Evolutionary conservation across 1,139 yeast genomes (phyloP).

Genomic region (Protomyces lactucae-debilis): DNA sequence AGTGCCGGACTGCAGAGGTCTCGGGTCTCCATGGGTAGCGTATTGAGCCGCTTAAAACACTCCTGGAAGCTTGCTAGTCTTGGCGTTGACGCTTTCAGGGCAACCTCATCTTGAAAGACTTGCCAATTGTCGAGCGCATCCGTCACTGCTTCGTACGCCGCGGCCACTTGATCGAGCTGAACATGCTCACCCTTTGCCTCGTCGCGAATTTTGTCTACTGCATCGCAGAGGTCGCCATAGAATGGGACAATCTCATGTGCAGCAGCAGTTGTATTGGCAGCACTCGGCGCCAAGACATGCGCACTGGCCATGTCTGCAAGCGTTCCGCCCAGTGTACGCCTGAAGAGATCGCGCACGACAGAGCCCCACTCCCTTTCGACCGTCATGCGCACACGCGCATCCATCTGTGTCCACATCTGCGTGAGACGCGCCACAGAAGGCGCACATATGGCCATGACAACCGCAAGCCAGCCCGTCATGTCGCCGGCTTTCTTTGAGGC

Average conservation of each 20-base stretch:
- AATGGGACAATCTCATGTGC: conserved; percentile 80
- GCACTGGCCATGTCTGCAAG: conserved; percentile 40
- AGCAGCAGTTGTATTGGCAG: conserved; percentile 67
- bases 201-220: conserved; percentile 2
- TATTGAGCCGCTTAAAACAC: conserved; percentile 23
- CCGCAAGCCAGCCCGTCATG: conserved; percentile 92
- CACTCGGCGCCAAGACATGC: conserved; percentile 85
- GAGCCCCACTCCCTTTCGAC: conserved; percentile 89
- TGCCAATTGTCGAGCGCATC: not conserved
- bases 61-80: conserved; percentile 23
- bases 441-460: conserved; percentile 77
- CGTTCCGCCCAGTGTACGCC: conserved; percentile 41
- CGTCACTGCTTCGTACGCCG: not conserved
- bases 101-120: not conserved
- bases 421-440: conserved; percentile 72
- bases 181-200: not conserved
- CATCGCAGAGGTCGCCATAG: conserved; percentile 68
- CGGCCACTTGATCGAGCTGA: not conserved
- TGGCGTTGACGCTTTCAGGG: not conserved
- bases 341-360: conserved; percentile 79
- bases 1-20: conserved; percentile 6
- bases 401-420: conserved; percentile 71
- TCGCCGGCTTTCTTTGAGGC: conserved; percentile 76
- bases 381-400: conserved; percentile 55
- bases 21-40: not conserved